Percentiles rank a stretch among this genome's conserved stretches.
These are phyloP conservation scores for Fusarium papillatum DNA, from an alignment of 2,329 filamentous ascomycete genomes.

Conservation along the genomic window DNA sequence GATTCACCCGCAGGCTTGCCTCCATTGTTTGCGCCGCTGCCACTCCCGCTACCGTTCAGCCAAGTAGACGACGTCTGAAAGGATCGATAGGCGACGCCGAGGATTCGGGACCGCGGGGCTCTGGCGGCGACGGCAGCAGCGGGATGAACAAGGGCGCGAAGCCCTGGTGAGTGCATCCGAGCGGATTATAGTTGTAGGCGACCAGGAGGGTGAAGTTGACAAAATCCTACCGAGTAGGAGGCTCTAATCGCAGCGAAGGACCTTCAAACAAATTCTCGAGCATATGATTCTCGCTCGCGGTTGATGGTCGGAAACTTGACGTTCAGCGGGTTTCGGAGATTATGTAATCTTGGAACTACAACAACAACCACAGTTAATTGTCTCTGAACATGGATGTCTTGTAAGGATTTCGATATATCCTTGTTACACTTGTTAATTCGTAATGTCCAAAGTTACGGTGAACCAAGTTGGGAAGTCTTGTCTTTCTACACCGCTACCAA, in stretches of 20 bases:
- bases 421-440: not conserved
- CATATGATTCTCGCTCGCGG: slow-evolving; percentile 6
- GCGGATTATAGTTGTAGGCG: slow-evolving; percentile 37
- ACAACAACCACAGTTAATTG: not conserved
- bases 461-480: not conserved
- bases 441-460: not conserved
- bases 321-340: slow-evolving; percentile 1
- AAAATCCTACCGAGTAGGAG: not conserved
- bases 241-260: not conserved
- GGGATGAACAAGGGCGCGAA: slow-evolving; percentile 46
- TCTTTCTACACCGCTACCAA: not conserved
- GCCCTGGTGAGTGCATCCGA: slow-evolving; percentile 49
- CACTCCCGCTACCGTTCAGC: slow-evolving; percentile 32
- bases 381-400: not conserved
- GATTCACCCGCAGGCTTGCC: slow-evolving; percentile 47
- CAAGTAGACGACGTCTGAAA: slow-evolving; percentile 37
- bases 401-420: not conserved
- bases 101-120: slow-evolving; percentile 36
- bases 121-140: slow-evolving; percentile 42
- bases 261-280: slow-evolving; percentile 29
- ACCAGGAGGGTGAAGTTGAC: slow-evolving; percentile 9
- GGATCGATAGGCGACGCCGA: slow-evolving; percentile 34
- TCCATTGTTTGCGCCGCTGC: slow-evolving; percentile 36
- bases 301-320: slow-evolving; percentile 8
- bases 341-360: not conserved